A percentile compares a stretch with the other conserved stretches of the same genome.
Conservation (phyloP, 108 stramenopile species). For the Nitzschia sp. region DNA sequence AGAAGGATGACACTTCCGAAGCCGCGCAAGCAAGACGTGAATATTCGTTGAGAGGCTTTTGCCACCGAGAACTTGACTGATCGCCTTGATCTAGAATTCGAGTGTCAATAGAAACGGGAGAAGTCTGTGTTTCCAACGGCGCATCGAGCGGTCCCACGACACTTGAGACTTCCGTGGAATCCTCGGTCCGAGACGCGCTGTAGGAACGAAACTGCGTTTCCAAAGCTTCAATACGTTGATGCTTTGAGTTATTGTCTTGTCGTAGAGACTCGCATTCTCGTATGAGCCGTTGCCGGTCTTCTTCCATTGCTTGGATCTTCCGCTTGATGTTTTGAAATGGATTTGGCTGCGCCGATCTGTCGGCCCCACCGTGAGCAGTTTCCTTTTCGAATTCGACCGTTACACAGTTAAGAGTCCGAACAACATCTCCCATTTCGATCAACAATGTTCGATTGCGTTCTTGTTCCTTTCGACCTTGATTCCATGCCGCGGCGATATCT, state of each 20-base stretch:
- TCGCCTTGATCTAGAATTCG: conserved; percentile 4
- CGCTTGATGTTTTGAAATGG: conserved; percentile 34
- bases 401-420: conserved; percentile 9
- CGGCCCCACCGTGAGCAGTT: not conserved
- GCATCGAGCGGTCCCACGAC: not conserved
- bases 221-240: conserved; percentile 1
- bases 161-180: not conserved
- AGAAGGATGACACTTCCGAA: conserved; percentile 11
- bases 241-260: conserved; percentile 12
- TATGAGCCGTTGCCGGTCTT: conserved; percentile 9
- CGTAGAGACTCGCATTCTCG: not conserved
- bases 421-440: conserved; percentile 25
- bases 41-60: conserved; percentile 2
- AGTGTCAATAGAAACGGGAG: conserved; percentile 8
- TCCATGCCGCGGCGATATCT: not conserved
- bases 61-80: not conserved
- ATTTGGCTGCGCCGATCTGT: not conserved
- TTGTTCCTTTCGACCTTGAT: not conserved
- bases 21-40: not conserved
- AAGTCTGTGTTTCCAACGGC: conserved; percentile 4
- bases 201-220: conserved; percentile 4
- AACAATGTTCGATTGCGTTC: conserved; percentile 12
- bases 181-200: not conserved
- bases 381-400: conserved; percentile 14
- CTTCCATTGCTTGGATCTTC: conserved; percentile 36